These are phyloP conservation scores for Phytophthora macrochlamydospora DNA, from an alignment of 352 stramenopile species.

Conservation along the genomic window DNA sequence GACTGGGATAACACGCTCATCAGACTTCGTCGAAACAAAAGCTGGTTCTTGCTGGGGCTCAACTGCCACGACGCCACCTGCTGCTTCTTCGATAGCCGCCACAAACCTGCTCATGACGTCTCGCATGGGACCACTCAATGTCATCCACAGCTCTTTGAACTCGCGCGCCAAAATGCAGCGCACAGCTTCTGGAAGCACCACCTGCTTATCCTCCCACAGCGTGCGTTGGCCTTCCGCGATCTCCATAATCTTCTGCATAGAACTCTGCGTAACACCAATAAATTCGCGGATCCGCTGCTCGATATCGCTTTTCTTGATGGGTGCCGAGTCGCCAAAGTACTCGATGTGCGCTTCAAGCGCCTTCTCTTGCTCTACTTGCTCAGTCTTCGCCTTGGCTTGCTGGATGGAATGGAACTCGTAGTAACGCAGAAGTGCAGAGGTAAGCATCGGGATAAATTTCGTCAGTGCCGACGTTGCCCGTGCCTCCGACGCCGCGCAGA, in stretches of 20 bases:
- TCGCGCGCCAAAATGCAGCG: conserved; percentile 42
- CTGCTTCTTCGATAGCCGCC: conserved; percentile 26
- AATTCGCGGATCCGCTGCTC: conserved; percentile 72
- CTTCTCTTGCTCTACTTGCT: conserved; percentile 52
- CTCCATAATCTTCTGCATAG: conserved; percentile 59
- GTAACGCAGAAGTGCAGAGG: conserved; percentile 41
- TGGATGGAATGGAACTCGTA: conserved; percentile 70
- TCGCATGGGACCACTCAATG: conserved; percentile 52
- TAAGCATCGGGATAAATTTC: conserved; percentile 54
- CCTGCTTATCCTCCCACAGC: conserved; percentile 55
- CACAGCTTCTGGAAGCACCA: conserved; percentile 38
- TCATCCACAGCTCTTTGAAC: conserved; percentile 51
- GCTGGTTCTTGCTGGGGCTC: conserved; percentile 2
- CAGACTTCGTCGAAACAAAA: conserved; percentile 3
- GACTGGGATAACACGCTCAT: conserved; percentile 29
- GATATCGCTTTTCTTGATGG: conserved; percentile 68
- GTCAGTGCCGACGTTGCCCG: conserved; percentile 41
- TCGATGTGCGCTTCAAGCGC: conserved; percentile 53
- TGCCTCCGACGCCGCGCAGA: conserved; percentile 25
- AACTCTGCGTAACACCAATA: conserved; percentile 51
- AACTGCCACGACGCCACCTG: conserved; percentile 24
- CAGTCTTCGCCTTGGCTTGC: conserved; percentile 51
- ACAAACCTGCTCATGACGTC: conserved; percentile 54
- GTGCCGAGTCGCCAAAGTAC: conserved; percentile 67
- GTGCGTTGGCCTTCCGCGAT: conserved; percentile 56